phyloP scores from a whole-genome alignment of 345 rosid genomes.

The Aethionema arabicum region DNA sequence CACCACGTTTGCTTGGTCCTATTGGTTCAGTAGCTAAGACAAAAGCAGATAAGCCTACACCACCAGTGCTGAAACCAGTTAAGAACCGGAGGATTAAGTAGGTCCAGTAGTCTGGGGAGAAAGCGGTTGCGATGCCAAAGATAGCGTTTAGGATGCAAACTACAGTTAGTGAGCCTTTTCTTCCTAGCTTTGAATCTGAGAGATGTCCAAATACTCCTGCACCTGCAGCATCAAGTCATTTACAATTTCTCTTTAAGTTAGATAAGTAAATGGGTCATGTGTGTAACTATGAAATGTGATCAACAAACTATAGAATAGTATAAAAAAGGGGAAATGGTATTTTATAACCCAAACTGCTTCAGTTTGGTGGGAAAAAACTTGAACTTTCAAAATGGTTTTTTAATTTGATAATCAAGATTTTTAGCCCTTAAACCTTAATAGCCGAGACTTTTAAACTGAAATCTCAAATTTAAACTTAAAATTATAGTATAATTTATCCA shows the following conservation, averaged over 20 bases:
- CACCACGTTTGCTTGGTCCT: conserved; percentile 82
- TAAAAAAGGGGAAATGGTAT: background rate
- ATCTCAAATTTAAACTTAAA: too few species aligned
- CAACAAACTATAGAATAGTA: background rate
- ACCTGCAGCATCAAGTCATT: conserved; percentile 44
- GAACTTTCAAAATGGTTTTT: too few species aligned
- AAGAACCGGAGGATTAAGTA: conserved; percentile 67
- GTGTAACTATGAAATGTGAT: conserved; percentile 14
- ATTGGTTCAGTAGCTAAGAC: conserved; percentile 87
- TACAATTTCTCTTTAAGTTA: background rate
- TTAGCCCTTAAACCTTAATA: too few species aligned
- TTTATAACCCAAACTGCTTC: too few species aligned
- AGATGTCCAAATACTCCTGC: conserved; percentile 93
- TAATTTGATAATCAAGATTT: too few species aligned
- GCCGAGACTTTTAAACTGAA: too few species aligned
- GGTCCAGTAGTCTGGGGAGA: conserved; percentile 64
- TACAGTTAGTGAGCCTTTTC: conserved; percentile 81
- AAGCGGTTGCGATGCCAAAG: conserved; percentile 73
- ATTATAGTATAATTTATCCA: too few species aligned
- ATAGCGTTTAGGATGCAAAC: conserved; percentile 73
- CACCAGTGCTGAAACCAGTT: conserved; percentile 93
- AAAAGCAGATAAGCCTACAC: conserved; percentile 81
- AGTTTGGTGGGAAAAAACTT: too few species aligned
- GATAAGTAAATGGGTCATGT: background rate
- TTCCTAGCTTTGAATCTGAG: conserved; percentile 83